Conservation (phyloP, 169 alveolate species). For the Plasmodium cynomolgi region DNA sequence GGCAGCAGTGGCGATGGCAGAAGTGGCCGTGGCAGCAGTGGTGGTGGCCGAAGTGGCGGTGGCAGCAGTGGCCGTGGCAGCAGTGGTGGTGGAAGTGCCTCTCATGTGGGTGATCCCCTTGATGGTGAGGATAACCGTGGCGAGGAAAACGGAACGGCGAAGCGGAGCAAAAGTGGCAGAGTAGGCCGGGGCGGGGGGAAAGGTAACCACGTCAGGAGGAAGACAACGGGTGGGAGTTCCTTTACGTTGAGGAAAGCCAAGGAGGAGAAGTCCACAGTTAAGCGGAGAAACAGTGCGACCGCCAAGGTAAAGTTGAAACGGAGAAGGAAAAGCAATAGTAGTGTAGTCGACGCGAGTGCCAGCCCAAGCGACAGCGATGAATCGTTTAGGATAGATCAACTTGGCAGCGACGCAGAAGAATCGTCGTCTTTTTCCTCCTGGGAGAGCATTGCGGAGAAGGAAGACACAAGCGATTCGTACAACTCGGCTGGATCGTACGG, state of each 20-base stretch:
- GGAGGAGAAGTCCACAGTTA: neutral
- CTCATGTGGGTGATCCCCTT: neutral
- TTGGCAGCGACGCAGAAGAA: neutral
- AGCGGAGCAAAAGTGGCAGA: neutral
- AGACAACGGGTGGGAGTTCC: neutral
- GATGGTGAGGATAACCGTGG: neutral
- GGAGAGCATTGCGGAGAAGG: neutral
- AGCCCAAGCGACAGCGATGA: conserved; percentile 62
- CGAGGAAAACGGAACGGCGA: neutral
- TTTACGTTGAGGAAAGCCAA: neutral
- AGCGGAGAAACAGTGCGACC: neutral
- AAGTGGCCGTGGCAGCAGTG: too few relatives aligned
- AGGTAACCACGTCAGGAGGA: conserved; percentile 1
- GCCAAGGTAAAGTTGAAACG: conserved; percentile 1
- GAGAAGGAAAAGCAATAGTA: neutral
- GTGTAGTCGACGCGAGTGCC: neutral
- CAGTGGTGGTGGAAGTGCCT: neutral
- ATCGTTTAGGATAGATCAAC: neutral
- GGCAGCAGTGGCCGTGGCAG: neutral
- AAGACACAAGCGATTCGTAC: neutral
- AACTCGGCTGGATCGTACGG: conserved; percentile 31
- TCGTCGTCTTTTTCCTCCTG: neutral
- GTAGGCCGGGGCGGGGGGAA: neutral
- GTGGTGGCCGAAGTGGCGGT: too few relatives aligned
- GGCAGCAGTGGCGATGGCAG: neutral